Evolutionary conservation across 495 filamentous ascomycete species (phyloP), one percentile per base, ranked within the genome.

Genomic region (Penicillium mononematosum): DNA sequence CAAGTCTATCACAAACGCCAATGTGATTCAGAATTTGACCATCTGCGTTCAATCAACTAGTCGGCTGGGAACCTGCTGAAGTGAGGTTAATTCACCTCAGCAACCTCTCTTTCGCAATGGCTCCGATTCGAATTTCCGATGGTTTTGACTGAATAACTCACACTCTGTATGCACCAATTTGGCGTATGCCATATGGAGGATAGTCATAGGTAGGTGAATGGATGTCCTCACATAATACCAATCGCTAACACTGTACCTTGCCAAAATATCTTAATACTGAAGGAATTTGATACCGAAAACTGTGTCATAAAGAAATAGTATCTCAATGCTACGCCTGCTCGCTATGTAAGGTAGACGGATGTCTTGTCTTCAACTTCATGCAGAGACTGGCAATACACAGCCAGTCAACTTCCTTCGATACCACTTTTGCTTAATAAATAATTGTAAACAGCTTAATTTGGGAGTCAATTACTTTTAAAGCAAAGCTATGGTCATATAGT

Each of bases 1-100:
- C 45, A 32, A 17, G 24, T 43, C 39, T 36, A 47, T 48, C 47
- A 55, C 58, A 55, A 60, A 64, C 54, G 36, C 50, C n/a, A 20
- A 29, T 39, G 11, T 29, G 25, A 31, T 64, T 61, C 19, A 11
- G 48, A 61, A 60, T 16, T 27, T 17, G 43, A 27, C 22, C 27
- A 52, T 19, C 50, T 36, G 39, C 25, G 34, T 8, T 20, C 51
- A 14, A 51, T 56, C 39, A 48, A 19, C 29, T 42, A 43, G 16
- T 42, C 16, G 22, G 5, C 20, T 45, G 38, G 27, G 49, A 52
- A 36, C 43, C n/a, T 36, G 32, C 39, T 24, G 38, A 43, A 31
- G 25, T 24, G 50, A 19, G 16, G 38, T 52, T 31, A 27, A 5
- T 20, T 24, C 19, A 22, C 3, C 31, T 8, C 19, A 16, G 27